Percentiles rank a stretch among this genome's conserved stretches.
Conservation (phyloP, 2,329 filamentous ascomycete genomes). For the Daldinia sp. region DNA sequence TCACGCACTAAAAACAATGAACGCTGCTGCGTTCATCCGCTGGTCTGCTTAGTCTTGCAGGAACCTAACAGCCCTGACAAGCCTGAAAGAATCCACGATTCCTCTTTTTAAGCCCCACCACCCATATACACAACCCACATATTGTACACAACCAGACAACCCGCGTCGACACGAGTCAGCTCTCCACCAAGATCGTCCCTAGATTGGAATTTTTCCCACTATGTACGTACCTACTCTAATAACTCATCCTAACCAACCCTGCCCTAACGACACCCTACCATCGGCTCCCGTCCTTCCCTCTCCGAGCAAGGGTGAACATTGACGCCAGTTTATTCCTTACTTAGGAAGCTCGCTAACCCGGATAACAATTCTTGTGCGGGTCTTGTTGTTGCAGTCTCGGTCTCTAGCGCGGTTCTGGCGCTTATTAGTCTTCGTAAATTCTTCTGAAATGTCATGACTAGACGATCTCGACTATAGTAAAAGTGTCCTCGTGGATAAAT, state of each 20-base stretch:
- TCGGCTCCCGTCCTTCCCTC: slow-evolving; percentile 3
- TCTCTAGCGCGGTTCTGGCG: slow-evolving; percentile 29
- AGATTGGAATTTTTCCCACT: slow-evolving; percentile 13
- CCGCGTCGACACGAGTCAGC: slow-evolving; percentile 10
- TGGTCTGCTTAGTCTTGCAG: no score
- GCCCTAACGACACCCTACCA: no score
- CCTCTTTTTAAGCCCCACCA: background rate
- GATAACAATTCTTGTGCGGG: slow-evolving; percentile 31
- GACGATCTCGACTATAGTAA: slow-evolving; percentile 22
- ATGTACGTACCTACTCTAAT: no score
- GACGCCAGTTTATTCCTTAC: background rate
- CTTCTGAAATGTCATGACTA: slow-evolving; percentile 10
- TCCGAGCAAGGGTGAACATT: background rate
- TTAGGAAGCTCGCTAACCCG: slow-evolving; percentile 19
- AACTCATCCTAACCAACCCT: no score
- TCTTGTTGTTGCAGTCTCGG: slow-evolving; percentile 27
- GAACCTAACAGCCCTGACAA: no score
- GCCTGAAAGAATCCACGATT: slow-evolving; percentile 8
- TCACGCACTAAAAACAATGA: slow-evolving; percentile 16
- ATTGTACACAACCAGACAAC: slow-evolving; percentile 4
- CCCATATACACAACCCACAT: background rate
- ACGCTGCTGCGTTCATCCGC: no score
- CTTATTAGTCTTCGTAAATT: slow-evolving; percentile 24
- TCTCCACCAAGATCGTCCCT: slow-evolving; percentile 24
- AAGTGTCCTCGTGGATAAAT: slow-evolving; percentile 32